These are phyloP conservation scores for Aurantiochytrium sp. DNA, from an alignment of 108 stramenopile genomes.

Conservation along the genomic window DNA sequence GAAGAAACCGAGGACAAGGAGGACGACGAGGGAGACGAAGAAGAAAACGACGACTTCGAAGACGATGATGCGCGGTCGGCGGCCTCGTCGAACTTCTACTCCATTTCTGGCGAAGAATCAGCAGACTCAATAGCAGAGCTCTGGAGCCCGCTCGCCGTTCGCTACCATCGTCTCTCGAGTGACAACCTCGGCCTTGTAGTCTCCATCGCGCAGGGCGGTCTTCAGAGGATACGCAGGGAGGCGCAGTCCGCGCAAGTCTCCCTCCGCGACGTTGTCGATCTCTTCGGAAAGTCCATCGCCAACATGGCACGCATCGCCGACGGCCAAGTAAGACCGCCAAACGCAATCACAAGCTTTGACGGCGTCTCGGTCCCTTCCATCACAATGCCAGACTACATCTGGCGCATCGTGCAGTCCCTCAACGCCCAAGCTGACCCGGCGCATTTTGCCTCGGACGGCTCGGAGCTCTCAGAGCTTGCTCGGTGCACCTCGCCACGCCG, in stretches of 20 bases:
- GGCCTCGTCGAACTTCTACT: neutral
- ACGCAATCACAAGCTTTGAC: neutral
- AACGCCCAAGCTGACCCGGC: neutral
- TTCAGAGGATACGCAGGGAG: neutral
- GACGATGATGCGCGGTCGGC: neutral
- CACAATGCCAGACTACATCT: neutral
- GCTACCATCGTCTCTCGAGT: neutral
- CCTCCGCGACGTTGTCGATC: neutral
- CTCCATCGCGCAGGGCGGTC: neutral
- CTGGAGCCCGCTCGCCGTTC: neutral
- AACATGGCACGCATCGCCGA: neutral
- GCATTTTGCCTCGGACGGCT: neutral
- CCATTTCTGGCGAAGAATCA: neutral
- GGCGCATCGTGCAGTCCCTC: neutral
- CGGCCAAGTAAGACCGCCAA: neutral
- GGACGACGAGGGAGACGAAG: neutral
- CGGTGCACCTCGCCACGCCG: neutral
- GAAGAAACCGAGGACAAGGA: neutral
- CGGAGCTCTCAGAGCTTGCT: neutral
- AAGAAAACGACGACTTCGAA: neutral
- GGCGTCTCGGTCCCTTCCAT: neutral
- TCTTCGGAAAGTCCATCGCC: neutral
- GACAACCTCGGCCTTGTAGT: neutral
- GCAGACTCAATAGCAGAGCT: neutral
- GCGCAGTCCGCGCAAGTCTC: neutral